Conservation (phyloP, 164 flowering plant genomes). For the Vitis rupestris region DNA sequence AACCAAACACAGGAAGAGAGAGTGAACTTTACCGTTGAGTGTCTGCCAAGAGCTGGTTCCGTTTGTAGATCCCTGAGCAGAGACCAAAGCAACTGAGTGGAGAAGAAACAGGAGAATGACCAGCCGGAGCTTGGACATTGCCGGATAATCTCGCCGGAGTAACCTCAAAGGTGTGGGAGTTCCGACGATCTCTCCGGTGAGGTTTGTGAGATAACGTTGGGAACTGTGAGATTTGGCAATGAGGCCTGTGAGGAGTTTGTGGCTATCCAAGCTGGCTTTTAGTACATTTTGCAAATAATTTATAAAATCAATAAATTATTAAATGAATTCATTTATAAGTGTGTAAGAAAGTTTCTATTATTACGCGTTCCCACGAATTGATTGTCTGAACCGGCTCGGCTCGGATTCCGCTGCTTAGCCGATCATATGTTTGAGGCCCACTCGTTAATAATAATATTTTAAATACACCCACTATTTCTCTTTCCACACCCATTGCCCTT, state of each 20-base stretch:
- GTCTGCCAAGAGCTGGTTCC: constrained; percentile 42
- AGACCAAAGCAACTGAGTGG: constrained; percentile 26
- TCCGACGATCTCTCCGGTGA: constrained; percentile 4
- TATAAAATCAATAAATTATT: neutral
- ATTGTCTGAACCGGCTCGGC: neutral
- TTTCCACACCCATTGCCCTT: no score
- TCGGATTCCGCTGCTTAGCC: neutral
- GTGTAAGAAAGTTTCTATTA: neutral
- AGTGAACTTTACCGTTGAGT: constrained; percentile 37
- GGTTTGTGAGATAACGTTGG: neutral
- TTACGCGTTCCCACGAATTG: constrained; percentile 1
- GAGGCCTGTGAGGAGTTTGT: neutral
- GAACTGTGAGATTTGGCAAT: constrained; percentile 1
- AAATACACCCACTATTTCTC: no score
- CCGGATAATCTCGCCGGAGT: constrained; percentile 25
- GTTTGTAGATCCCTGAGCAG: constrained; percentile 51
- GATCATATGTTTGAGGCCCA: no score
- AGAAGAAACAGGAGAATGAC: constrained; percentile 12
- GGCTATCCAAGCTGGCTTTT: neutral
- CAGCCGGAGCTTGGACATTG: constrained; percentile 37
- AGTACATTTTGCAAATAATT: neutral
- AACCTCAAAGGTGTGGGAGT: neutral
- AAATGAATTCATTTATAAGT: neutral
- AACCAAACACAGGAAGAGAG: constrained; percentile 9
- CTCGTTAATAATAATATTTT: no score